A percentile compares a stretch with the other conserved stretches of the same genome.
These are phyloP conservation scores for Scheffersomyces lignicola DNA, from an alignment of 1,139 yeast genomes.

Conservation along the genomic window DNA sequence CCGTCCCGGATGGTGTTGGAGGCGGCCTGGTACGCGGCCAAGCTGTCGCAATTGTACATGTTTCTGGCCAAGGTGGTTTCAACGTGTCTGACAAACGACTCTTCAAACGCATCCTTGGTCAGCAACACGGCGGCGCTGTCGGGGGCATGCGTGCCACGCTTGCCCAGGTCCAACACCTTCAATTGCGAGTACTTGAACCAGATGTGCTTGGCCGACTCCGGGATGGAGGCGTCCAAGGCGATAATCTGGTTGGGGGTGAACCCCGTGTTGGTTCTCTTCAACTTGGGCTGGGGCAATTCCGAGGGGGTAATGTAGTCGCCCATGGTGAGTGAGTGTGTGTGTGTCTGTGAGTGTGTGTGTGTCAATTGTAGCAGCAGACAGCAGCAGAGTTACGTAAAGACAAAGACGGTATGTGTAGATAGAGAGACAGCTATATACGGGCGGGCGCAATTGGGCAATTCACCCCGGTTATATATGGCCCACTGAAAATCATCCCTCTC, in stretches of 20 bases:
- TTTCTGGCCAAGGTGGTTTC: slow-evolving; percentile 89
- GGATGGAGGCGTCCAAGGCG: slow-evolving; percentile 79
- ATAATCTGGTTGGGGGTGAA: slow-evolving; percentile 88
- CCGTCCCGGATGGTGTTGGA: slow-evolving; percentile 78
- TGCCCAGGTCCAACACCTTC: slow-evolving; percentile 26
- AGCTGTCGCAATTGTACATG: slow-evolving; percentile 84
- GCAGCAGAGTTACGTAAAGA: too few relatives aligned
- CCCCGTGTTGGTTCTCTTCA: slow-evolving; percentile 80
- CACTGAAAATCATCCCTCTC: too few relatives aligned
- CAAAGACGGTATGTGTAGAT: too few relatives aligned
- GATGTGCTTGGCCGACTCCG: slow-evolving; percentile 68
- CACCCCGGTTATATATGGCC: too few relatives aligned
- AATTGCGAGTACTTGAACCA: slow-evolving; percentile 67
- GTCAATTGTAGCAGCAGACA: too few relatives aligned
- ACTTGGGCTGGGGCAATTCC: slow-evolving; percentile 42
- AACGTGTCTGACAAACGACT: slow-evolving; percentile 76
- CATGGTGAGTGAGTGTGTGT: too few relatives aligned
- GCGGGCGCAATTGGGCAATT: too few relatives aligned
- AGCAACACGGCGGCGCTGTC: slow-evolving; percentile 15
- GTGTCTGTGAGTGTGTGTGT: too few relatives aligned
- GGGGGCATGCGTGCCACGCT: slow-evolving; percentile 9
- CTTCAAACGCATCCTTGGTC: slow-evolving; percentile 58
- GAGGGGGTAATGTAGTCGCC: slow-evolving; percentile 45
- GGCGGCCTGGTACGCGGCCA: slow-evolving; percentile 92
- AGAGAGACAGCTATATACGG: too few relatives aligned